phyloP scores from a whole-genome alignment of 176 grass and related monocot genomes.

The Avena insularis region DNA sequence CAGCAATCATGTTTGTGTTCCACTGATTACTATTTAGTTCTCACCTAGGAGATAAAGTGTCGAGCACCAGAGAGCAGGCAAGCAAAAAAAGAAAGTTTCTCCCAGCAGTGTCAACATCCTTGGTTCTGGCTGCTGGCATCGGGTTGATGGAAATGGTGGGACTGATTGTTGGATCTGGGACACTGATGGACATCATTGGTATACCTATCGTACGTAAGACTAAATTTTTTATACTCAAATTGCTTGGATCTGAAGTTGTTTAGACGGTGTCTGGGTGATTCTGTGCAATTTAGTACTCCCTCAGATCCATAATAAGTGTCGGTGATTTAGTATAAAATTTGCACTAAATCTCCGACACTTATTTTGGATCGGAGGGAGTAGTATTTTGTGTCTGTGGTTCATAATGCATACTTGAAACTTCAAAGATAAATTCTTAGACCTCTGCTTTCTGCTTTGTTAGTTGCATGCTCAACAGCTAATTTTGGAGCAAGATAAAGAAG shows the following conservation, averaged over 20 bases:
- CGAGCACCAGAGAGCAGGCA: background rate
- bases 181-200: constrained; percentile 77
- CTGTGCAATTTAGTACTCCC: background rate
- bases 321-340: too few relatives aligned
- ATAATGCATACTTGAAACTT: background rate
- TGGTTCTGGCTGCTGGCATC: constrained; percentile 77
- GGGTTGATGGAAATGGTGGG: constrained; percentile 68
- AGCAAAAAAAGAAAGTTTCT: constrained; percentile 63
- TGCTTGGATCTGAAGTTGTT: constrained; percentile 3
- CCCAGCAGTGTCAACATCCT: constrained; percentile 81
- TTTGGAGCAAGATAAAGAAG: constrained; percentile 12
- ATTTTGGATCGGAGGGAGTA: too few relatives aligned
- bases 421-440: background rate
- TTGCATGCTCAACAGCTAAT: background rate
- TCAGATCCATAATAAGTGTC: too few relatives aligned
- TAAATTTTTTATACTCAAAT: background rate
- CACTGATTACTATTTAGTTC: constrained; percentile 36
- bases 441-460: background rate
- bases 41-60: constrained; percentile 52
- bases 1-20: background rate
- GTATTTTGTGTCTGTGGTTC: background rate
- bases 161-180: constrained; percentile 62
- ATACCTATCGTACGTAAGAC: constrained; percentile 79
- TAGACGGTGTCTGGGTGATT: background rate
- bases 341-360: too few relatives aligned